Conservation (phyloP, 176 grass and related monocot genomes). For the Lolium multiflorum region DNA sequence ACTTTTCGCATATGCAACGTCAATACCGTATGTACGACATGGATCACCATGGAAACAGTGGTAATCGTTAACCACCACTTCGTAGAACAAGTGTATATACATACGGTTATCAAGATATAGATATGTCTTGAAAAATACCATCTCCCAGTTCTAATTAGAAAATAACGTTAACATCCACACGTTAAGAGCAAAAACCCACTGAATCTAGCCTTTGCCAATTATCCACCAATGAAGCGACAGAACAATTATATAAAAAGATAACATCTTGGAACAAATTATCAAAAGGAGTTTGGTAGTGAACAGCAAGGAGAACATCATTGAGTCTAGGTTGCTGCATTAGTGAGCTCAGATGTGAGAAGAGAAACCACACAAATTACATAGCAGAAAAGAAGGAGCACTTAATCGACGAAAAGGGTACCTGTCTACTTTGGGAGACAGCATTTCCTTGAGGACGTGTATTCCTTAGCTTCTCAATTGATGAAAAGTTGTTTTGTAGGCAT, state of each 20-base stretch:
- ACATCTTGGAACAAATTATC: background rate
- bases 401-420: constrained; percentile 45
- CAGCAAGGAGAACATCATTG: background rate
- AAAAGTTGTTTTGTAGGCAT: constrained; percentile 65
- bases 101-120: background rate
- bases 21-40: background rate
- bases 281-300: constrained; percentile 17
- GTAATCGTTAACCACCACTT: background rate
- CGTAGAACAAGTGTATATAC: too few relatives aligned
- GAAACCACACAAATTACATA: background rate
- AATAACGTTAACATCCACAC: background rate
- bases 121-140: background rate
- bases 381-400: background rate
- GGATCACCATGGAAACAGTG: background rate
- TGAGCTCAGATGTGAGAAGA: constrained; percentile 26
- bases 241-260: background rate
- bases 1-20: background rate
- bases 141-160: constrained; percentile 7
- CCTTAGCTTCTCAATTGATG: constrained; percentile 68
- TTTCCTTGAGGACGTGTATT: constrained; percentile 46
- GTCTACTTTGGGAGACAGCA: constrained; percentile 77
- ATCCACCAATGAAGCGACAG: background rate
- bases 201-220: background rate
- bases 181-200: background rate
- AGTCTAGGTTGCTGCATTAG: constrained; percentile 32